These are phyloP conservation scores for Schizosaccharomyces japonicus DNA, from an alignment of 805 yeast species.

Conservation along the genomic window DNA sequence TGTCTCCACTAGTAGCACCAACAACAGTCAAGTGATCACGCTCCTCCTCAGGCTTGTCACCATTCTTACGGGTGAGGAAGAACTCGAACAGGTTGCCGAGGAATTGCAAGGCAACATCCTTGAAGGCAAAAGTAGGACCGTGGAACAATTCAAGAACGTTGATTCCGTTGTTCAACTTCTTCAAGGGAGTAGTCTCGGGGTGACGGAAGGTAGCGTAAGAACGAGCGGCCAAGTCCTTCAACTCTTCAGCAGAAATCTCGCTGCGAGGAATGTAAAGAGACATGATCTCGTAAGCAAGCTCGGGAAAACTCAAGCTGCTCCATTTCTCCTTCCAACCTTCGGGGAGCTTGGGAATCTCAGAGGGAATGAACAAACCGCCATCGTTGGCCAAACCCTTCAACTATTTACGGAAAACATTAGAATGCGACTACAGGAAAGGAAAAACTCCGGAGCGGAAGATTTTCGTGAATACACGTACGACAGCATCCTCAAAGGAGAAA, in stretches of 20 bases:
- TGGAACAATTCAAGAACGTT: slow-evolving; percentile 83
- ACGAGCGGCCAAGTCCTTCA: slow-evolving; percentile 33
- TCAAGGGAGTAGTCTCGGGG: slow-evolving; percentile 68
- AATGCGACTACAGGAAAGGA: neutral
- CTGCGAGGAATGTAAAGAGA: slow-evolving; percentile 45
- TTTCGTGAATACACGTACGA: too few relatives aligned
- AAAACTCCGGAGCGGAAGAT: too few relatives aligned
- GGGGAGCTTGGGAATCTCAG: slow-evolving; percentile 47
- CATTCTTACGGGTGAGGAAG: slow-evolving; percentile 57
- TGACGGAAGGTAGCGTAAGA: slow-evolving; percentile 83
- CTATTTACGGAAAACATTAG: neutral
- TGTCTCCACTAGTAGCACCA: slow-evolving; percentile 97
- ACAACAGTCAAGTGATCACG: slow-evolving; percentile 80
- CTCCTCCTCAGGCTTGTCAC: slow-evolving; percentile 17
- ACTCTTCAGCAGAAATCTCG: slow-evolving; percentile 53
- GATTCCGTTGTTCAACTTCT: slow-evolving; percentile 27
- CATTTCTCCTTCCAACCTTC: slow-evolving; percentile 36
- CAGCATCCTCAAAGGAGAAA: slow-evolving; percentile 55
- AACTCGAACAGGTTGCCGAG: slow-evolving; percentile 92
- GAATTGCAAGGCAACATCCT: slow-evolving; percentile 94
- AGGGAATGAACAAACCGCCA: slow-evolving; percentile 86
- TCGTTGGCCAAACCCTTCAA: slow-evolving; percentile 65
- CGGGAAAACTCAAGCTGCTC: slow-evolving; percentile 56
- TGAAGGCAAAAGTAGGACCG: slow-evolving; percentile 97
- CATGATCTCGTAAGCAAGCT: slow-evolving; percentile 69